A percentile compares a stretch with the other conserved stretches of the same genome.
phyloP scores from a whole-genome alignment of 2,329 filamentous ascomycete genomes.

The Sphaerulina populicola region DNA sequence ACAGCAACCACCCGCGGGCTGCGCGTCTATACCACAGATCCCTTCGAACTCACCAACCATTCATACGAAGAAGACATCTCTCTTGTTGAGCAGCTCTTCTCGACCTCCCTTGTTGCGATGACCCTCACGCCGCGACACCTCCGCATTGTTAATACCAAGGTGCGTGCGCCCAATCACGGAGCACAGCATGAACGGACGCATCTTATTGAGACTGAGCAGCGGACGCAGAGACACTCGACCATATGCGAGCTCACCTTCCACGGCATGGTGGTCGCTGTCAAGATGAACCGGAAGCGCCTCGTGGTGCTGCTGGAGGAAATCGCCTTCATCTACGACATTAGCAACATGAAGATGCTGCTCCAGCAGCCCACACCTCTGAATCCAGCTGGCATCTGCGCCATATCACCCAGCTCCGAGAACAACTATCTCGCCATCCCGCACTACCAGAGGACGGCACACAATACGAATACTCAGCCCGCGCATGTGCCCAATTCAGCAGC shows the following conservation, averaged over 20 bases:
- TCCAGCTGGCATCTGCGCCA: constrained; percentile 72
- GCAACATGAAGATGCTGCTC: constrained; percentile 91
- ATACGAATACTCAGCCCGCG: constrained; percentile 49
- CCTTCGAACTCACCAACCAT: constrained; percentile 89
- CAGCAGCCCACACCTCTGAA: constrained; percentile 94
- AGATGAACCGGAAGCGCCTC: constrained; percentile 86
- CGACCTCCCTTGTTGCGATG: constrained; percentile 87
- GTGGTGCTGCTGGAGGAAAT: constrained; percentile 91
- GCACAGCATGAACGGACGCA: constrained; percentile 7
- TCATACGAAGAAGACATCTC: constrained; percentile 84
- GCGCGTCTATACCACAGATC: constrained; percentile 92
- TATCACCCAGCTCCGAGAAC: constrained; percentile 89
- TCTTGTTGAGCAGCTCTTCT: constrained; percentile 97
- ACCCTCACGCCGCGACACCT: constrained; percentile 85
- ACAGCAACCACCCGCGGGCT: constrained; percentile 86
- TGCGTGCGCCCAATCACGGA: constrained; percentile 35
- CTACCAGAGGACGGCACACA: constrained; percentile 50
- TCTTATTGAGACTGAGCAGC: constrained; percentile 19
- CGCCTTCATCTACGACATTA: constrained; percentile 97
- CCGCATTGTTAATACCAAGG: constrained; percentile 96
- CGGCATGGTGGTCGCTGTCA: constrained; percentile 87
- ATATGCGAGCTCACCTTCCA: constrained; percentile 99
- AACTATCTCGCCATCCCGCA: constrained; percentile 93
- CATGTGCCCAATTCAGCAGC: constrained; percentile 77
- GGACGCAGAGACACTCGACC: constrained; percentile 58